Conservation (phyloP, 306 rosid genomes). For the Rosa rugosa region DNA sequence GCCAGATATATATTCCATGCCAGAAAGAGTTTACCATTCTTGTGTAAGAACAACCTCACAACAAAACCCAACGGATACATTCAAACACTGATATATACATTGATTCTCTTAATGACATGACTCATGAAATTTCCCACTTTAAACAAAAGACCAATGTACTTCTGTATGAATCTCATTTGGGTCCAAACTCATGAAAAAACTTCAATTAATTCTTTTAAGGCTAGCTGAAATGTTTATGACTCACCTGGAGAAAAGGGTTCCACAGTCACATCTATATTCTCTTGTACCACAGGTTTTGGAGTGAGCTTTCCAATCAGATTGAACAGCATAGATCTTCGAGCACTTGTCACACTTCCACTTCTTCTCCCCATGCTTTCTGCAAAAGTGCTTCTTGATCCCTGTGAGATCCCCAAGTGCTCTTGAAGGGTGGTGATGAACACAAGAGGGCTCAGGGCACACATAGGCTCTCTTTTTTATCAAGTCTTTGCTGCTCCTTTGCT, state of each 20-base stretch:
- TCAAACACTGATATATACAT: background rate
- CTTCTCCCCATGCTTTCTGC: slow-evolving; percentile 98
- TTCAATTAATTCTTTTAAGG: background rate
- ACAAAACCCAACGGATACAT: slow-evolving; percentile 24
- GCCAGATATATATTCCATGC: slow-evolving; percentile 9
- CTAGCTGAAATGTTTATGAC: background rate
- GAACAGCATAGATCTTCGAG: slow-evolving; percentile 91
- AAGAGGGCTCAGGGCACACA: slow-evolving; percentile 92
- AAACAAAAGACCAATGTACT: slow-evolving; percentile 13
- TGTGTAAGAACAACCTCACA: slow-evolving; percentile 18
- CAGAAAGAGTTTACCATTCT: slow-evolving; percentile 31
- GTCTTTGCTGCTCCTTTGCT: slow-evolving; percentile 82
- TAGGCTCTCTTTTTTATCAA: slow-evolving; percentile 76
- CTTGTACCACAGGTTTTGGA: slow-evolving; percentile 94
- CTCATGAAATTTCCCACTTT: slow-evolving; percentile 4
- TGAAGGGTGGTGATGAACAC: slow-evolving; percentile 94
- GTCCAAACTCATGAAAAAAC: slow-evolving; percentile 8
- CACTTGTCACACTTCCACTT: slow-evolving; percentile 99
- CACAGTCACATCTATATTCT: slow-evolving; percentile 97
- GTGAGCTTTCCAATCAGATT: slow-evolving; percentile 99
- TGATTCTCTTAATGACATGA: slow-evolving; percentile 5
- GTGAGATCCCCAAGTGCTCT: slow-evolving; percentile 97
- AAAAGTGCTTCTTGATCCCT: slow-evolving; percentile 88
- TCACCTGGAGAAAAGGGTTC: slow-evolving; percentile 95
- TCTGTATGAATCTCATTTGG: background rate